phyloP scores from a whole-genome alignment of 192 early-diverging fungal genomes.

The Martensiomyces pterosporus region DNA sequence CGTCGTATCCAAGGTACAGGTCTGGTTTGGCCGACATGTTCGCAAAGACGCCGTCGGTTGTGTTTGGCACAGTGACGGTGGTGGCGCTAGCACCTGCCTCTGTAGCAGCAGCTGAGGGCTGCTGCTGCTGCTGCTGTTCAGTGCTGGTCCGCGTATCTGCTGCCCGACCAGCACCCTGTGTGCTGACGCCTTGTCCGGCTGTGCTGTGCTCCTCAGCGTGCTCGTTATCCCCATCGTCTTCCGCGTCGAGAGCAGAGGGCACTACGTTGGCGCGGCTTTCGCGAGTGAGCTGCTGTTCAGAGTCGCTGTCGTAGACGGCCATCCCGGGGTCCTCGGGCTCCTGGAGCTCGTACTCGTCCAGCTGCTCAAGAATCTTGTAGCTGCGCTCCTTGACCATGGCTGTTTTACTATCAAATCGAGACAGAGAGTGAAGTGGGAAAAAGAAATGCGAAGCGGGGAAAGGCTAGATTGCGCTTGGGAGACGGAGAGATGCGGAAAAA shows the following conservation, averaged over 20 bases:
- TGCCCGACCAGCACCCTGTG: not conserved
- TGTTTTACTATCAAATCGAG: slow-evolving; percentile 1
- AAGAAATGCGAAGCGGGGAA: not conserved
- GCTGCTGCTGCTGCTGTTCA: not conserved
- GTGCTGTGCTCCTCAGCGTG: too few species aligned
- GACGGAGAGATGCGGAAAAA: too few species aligned
- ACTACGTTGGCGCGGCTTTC: slow-evolving; percentile 32
- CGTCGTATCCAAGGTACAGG: slow-evolving; percentile 42
- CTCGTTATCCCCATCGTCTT: slow-evolving; percentile 12
- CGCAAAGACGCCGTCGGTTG: slow-evolving; percentile 53
- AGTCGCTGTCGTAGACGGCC: slow-evolving; percentile 20
- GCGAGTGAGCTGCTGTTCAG: slow-evolving; percentile 20
- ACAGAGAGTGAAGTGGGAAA: not conserved
- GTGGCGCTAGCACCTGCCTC: not conserved
- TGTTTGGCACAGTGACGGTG: slow-evolving; percentile 9
- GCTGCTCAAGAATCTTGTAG: slow-evolving; percentile 49
- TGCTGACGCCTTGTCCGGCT: too few species aligned
- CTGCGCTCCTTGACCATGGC: slow-evolving; percentile 45
- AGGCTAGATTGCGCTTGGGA: too few species aligned
- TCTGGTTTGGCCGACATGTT: slow-evolving; percentile 53
- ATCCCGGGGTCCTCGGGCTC: slow-evolving; percentile 19
- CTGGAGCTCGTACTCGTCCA: slow-evolving; percentile 49
- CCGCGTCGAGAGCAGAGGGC: slow-evolving; percentile 38
- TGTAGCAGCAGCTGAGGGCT: not conserved
- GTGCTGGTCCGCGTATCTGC: not conserved